Conservation (phyloP, 352 stramenopile genomes). For the Globisporangium sylvaticum region DNA sequence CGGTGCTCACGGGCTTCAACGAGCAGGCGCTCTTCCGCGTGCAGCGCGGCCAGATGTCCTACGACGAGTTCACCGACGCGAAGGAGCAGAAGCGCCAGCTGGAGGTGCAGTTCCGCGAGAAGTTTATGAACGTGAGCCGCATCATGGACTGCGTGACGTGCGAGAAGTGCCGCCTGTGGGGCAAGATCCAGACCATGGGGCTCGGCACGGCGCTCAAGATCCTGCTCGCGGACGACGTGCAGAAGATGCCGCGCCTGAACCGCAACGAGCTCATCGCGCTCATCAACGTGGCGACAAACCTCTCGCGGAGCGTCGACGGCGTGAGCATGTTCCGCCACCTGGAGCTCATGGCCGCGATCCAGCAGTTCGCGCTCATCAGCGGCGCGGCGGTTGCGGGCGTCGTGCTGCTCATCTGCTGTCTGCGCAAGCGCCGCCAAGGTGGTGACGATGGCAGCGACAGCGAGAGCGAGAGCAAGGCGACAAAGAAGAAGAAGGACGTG, state of each 20-base stretch:
- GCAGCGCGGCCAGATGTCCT: constrained; percentile 40
- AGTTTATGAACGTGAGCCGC: constrained; percentile 97
- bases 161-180: constrained; percentile 98
- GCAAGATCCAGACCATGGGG: constrained; percentile 96
- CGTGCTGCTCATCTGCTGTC: constrained; percentile 37
- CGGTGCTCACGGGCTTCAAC: constrained; percentile 83
- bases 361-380: constrained; percentile 54
- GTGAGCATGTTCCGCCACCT: constrained; percentile 76
- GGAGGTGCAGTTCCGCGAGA: constrained; percentile 74
- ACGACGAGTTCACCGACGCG: constrained; percentile 54
- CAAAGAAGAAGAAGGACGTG: constrained; percentile 2
- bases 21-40: constrained; percentile 87
- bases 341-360: constrained; percentile 63
- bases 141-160: constrained; percentile 99
- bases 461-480: constrained; percentile 20
- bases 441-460: constrained; percentile 2
- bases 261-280: constrained; percentile 98
- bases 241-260: constrained; percentile 70
- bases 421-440: constrained; percentile 30
- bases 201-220: constrained; percentile 97
- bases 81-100: constrained; percentile 59
- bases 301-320: constrained; percentile 73
- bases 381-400: constrained; percentile 38
- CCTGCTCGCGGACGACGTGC: constrained; percentile 88
- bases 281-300: constrained; percentile 93